Base-by-base conservation (phyloP, 192 early-diverging fungal genomes). In the Coemansia sp. region DNA sequence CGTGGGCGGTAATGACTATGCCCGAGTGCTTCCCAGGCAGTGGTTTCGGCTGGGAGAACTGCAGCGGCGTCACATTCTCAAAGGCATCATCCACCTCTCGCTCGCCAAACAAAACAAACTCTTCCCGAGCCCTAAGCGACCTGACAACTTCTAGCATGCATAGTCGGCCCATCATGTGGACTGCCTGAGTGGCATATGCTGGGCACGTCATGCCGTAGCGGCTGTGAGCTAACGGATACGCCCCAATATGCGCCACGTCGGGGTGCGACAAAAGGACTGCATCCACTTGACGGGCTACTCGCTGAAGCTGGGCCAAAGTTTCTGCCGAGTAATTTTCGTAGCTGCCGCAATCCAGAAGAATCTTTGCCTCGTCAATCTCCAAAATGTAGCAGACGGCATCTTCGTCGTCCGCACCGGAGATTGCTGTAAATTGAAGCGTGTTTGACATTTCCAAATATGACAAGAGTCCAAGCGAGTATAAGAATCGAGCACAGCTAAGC, bases 301-400 rank as follows among this genome's bases (percentile, higher is more conserved):
- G 86, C 77, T 83, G 82, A 10, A 92, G 80, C 33, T 71, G 68
- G 32, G 56, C 63, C 17, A 94, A 69, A 25, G 82, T 82, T 17
- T 89, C 85, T 15, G 80, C 77, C 41, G 93, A 78, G 56, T 94
- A 90, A 31, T 63, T 66, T 61, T 88, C 88, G 41, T 83, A 83
- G 86, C 88, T 93, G 15, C 94, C 96, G 79, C 96, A 98, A 70
- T 98, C 96, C 15, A 98, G 79, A 31, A 98, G 63, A 37, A 98
- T 84, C 50, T 88, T 89, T n/a, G 88, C 90, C 62, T 92, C 90
- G 48, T 92, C 93, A 23, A 97, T 85, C 67, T 95, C 91, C 41
- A 98, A 78, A 56, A 98, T 57, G 62, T 95, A 97, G 64, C 93
- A 93, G 32, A 94, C 80, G 0, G 89, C 83, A 50, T 89, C 88